These are phyloP conservation scores for Kockovaella imperatae DNA, from an alignment of 768 basidiomycete species.

Conservation along the genomic window DNA sequence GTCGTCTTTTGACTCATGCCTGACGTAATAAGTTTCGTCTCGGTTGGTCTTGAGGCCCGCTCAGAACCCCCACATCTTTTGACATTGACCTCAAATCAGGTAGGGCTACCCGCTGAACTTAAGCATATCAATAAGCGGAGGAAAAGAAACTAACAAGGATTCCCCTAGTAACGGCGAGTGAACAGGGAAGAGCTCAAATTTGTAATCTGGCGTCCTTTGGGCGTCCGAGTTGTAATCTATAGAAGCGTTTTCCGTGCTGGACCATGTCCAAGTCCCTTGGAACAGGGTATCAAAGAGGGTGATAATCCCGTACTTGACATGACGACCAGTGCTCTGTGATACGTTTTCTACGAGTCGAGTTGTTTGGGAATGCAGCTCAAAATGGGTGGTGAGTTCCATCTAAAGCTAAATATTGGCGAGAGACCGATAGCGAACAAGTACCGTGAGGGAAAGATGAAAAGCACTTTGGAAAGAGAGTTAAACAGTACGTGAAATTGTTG, in stretches of 20 bases:
- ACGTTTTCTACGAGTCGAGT: constrained; percentile 71
- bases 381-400: constrained; percentile 76
- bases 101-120: constrained; percentile 78
- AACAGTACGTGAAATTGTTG: constrained; percentile 75
- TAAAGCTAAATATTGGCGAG: constrained; percentile 75
- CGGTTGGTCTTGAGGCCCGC: constrained; percentile 45
- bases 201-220: constrained; percentile 61
- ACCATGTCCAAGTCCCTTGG: constrained; percentile 71
- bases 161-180: constrained; percentile 82
- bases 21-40: constrained; percentile 52
- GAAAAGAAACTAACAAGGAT: constrained; percentile 88
- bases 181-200: constrained; percentile 78
- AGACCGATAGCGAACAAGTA: constrained; percentile 79
- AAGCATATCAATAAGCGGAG: constrained; percentile 85
- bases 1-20: constrained; percentile 12
- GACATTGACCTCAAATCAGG: constrained; percentile 65
- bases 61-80: constrained; percentile 46
- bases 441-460: constrained; percentile 77
- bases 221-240: constrained; percentile 69
- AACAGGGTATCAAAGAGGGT: constrained; percentile 58
- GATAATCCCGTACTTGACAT: constrained; percentile 54
- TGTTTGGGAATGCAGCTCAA: constrained; percentile 80
- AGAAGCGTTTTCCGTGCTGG: constrained; percentile 65
- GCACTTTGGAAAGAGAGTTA: constrained; percentile 73
- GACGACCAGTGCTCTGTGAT: constrained; percentile 60